phyloP scores from a whole-genome alignment of 2,329 filamentous ascomycete genomes.

The Alternaria alternata region DNA sequence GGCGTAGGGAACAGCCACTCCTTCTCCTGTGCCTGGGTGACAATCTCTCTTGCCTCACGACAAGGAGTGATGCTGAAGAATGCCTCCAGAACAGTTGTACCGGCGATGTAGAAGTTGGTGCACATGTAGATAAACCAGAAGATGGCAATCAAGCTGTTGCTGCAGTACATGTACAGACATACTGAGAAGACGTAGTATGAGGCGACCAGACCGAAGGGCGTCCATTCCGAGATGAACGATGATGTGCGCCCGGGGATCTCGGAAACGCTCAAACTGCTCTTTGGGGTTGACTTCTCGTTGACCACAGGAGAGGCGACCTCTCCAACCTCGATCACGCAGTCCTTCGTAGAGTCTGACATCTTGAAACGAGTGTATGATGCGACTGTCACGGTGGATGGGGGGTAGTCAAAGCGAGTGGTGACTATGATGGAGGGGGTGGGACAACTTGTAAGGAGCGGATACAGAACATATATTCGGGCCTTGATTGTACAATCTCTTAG shows the following conservation, averaged over 20 bases:
- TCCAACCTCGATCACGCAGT: conserved; percentile 35
- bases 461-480: conserved; percentile 13
- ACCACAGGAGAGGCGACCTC: conserved; percentile 23
- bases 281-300: conserved; percentile 13
- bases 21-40: conserved; percentile 50
- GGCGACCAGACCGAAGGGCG: conserved; percentile 52
- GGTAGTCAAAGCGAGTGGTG: conserved; percentile 36
- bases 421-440: conserved; percentile 17
- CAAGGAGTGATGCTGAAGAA: conserved; percentile 51
- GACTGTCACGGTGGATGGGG: conserved; percentile 11
- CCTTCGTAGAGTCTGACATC: conserved; percentile 33
- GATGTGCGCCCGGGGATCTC: conserved; percentile 27
- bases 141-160: conserved; percentile 46
- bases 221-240: conserved; percentile 51
- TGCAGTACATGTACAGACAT: conserved; percentile 54
- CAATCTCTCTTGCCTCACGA: conserved; percentile 48
- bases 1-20: conserved; percentile 54
- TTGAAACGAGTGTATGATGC: conserved; percentile 24
- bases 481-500: conserved; percentile 4
- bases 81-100: conserved; percentile 53
- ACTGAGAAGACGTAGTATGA: conserved; percentile 55
- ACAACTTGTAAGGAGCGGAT: conserved; percentile 5
- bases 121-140: conserved; percentile 58
- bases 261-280: conserved; percentile 9
- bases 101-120: conserved; percentile 57